A percentile compares a stretch with the other conserved stretches of the same genome.
These are phyloP conservation scores for Tylopilus balloui DNA, from an alignment of 768 basidiomycete genomes.

Conservation along the genomic window DNA sequence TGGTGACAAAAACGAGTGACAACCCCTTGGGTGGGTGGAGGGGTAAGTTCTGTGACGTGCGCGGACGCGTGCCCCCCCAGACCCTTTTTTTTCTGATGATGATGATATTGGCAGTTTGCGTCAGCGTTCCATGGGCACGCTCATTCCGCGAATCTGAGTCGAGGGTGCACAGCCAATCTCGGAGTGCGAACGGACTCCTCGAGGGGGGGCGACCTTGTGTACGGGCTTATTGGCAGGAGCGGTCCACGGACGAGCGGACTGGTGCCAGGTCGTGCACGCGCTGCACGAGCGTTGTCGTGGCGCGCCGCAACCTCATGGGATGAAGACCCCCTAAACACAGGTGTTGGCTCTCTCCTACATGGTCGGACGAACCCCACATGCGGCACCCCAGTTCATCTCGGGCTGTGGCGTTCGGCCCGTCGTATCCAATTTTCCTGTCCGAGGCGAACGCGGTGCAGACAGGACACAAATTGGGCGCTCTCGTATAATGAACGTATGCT, in stretches of 20 bases:
- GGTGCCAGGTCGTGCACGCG: slow-evolving; percentile 1
- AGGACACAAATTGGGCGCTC: not conserved
- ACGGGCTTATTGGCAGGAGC: not conserved
- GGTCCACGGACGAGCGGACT: not conserved
- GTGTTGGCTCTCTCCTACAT: not conserved
- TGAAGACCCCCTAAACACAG: slow-evolving; percentile 2
- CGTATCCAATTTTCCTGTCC: slow-evolving; percentile 12
- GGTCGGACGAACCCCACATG: slow-evolving; percentile 5
- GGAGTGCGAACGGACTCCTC: slow-evolving; percentile 5
- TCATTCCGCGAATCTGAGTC: slow-evolving; percentile 25
- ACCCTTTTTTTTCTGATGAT: not conserved
- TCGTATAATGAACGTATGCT: not conserved
- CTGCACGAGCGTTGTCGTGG: not conserved
- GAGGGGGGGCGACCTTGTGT: not conserved
- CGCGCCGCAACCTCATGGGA: slow-evolving; percentile 21
- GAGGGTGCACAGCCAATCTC: slow-evolving; percentile 22
- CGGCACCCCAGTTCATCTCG: slow-evolving; percentile 2
- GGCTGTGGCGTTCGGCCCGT: slow-evolving; percentile 10
- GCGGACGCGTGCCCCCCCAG: slow-evolving; percentile 9
- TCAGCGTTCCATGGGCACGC: slow-evolving; percentile 6
- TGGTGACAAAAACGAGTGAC: not conserved
- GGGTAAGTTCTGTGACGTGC: slow-evolving; percentile 14
- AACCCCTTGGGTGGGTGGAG: not conserved
- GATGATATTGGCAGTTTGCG: not conserved
- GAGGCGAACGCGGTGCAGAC: slow-evolving; percentile 17